Percentiles rank a stretch among this genome's conserved stretches.
These are phyloP conservation scores for Paraleonurus japonicus DNA, from an alignment of 257 asterid species.

Conservation along the genomic window DNA sequence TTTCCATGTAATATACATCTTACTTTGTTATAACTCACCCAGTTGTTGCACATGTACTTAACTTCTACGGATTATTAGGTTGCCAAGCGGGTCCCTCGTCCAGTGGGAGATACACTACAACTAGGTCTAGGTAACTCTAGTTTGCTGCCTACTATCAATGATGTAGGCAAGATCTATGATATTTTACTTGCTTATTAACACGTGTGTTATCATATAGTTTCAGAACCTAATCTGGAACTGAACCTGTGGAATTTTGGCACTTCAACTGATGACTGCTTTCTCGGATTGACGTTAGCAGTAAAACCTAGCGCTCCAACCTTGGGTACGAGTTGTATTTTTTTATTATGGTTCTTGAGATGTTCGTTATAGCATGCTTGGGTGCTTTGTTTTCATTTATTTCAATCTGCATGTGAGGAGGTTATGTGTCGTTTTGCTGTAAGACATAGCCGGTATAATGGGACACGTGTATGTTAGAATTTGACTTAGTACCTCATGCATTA, in stretches of 20 bases:
- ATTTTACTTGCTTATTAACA: conserved; percentile 13
- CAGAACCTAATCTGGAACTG: conserved; percentile 94
- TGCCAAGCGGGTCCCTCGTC: conserved; percentile 56
- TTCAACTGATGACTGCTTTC: conserved; percentile 75
- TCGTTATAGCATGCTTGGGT: conserved; percentile 7
- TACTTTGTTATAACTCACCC: conserved; percentile 18
- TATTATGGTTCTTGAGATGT: conserved; percentile 7
- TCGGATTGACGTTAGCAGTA: conserved; percentile 92
- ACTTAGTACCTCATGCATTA: not conserved
- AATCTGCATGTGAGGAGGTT: conserved; percentile 3
- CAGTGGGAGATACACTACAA: conserved; percentile 62
- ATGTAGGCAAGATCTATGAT: conserved; percentile 22
- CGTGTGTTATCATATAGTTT: conserved; percentile 42
- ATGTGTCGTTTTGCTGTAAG: not conserved
- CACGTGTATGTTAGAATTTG: not conserved
- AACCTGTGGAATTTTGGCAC: conserved; percentile 86
- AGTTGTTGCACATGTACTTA: conserved; percentile 27
- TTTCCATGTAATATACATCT: conserved; percentile 60
- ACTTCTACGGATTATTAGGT: conserved; percentile 49
- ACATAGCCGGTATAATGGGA: conserved; percentile 8
- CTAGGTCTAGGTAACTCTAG: conserved; percentile 58
- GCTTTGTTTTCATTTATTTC: conserved; percentile 7
- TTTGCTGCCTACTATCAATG: conserved; percentile 28
- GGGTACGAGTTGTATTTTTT: conserved; percentile 41
- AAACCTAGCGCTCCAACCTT: conserved; percentile 72